Percentiles rank a stretch among this genome's conserved stretches.
phyloP scores from a whole-genome alignment of 352 stramenopile species.

The Globisporangium rhizosaccharum region DNA sequence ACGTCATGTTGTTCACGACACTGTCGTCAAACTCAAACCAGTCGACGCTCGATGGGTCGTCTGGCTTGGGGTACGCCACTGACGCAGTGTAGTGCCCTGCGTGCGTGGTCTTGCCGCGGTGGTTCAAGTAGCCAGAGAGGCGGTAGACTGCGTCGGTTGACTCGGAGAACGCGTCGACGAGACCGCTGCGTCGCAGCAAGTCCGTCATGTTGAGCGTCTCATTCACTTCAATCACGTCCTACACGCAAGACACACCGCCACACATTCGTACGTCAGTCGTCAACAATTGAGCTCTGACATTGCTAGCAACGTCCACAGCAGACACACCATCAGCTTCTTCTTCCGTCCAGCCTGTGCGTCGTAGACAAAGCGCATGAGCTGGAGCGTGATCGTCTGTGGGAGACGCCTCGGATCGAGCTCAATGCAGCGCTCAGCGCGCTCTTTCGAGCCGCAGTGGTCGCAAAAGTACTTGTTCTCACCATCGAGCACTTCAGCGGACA shows the following conservation, averaged over 20 bases:
- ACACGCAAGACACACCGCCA: background rate
- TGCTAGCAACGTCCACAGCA: background rate
- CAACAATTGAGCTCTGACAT: background rate
- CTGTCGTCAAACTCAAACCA: slow-evolving; percentile 87
- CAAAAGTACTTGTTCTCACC: slow-evolving; percentile 89
- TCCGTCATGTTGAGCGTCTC: slow-evolving; percentile 78
- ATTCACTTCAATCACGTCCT: slow-evolving; percentile 84
- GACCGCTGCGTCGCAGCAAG: slow-evolving; percentile 38
- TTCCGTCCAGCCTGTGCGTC: slow-evolving; percentile 64
- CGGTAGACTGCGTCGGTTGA: slow-evolving; percentile 49
- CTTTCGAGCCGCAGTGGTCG: slow-evolving; percentile 64
- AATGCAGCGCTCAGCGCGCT: slow-evolving; percentile 70
- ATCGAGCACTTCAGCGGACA: slow-evolving; percentile 68
- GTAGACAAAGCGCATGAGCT: slow-evolving; percentile 86
- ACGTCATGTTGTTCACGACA: slow-evolving; percentile 47
- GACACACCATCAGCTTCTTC: slow-evolving; percentile 79
- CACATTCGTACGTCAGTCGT: background rate
- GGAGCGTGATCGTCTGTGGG: slow-evolving; percentile 68
- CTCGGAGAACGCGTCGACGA: slow-evolving; percentile 31
- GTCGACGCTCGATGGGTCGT: slow-evolving; percentile 17
- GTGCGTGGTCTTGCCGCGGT: slow-evolving; percentile 76
- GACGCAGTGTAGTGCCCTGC: slow-evolving; percentile 85
- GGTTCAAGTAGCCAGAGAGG: slow-evolving; percentile 74
- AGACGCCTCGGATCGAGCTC: slow-evolving; percentile 49
- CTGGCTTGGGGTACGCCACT: slow-evolving; percentile 45